Base-by-base conservation (phyloP, 2,329 filamentous ascomycete species). In the Aspergillus niger region DNA sequence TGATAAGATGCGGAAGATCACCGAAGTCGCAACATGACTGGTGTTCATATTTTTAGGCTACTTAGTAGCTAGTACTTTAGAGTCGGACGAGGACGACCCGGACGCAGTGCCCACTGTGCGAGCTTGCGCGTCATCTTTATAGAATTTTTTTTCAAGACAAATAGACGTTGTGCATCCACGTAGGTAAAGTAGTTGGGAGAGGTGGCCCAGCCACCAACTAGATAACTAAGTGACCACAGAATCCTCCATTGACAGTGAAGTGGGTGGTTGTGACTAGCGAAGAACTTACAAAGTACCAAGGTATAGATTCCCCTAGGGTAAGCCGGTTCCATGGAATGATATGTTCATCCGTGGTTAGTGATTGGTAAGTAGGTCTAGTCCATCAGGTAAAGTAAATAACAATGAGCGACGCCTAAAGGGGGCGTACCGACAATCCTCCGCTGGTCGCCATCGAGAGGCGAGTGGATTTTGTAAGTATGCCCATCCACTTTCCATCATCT, bases 1-100 rank as follows among this genome's bases (percentile, higher is more conserved):
- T 32, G 47, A 50, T 50, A 50, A 50, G 47, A 50, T 50, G 47
- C 47, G 47, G 47, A 50, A 32, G 28, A 28, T 50, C 47, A 30
- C 47, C 47, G 47, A 49, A 50, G 32, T 32, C 47, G 15, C 28
- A 30, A 50, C n/a, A 26, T 30, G 47, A 32, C 24, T 50, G 47
- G 47, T 28, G 28, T 26, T 24, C 5, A 17, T 17, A 20, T 36
- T 11, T 36, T 36, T 50, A 22, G 26, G 28, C 28, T 36, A 36
- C 32, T 15, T 15, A 3, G 32, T 32, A 32, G 11, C 10, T 36
- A 36, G 32, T 4, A 36, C 32, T 36, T 13, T 36, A 36, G 11
- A 50, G 47, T 50, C 26, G 17, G 8, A 50, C 47, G 30, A 17
- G 28, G 8, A 30, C 26, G 22, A 50, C 28, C 24, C 24, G 44